Evolutionary conservation across 139 green algal genomes (phyloP).

Genomic region (Chlorella sp.): DNA sequence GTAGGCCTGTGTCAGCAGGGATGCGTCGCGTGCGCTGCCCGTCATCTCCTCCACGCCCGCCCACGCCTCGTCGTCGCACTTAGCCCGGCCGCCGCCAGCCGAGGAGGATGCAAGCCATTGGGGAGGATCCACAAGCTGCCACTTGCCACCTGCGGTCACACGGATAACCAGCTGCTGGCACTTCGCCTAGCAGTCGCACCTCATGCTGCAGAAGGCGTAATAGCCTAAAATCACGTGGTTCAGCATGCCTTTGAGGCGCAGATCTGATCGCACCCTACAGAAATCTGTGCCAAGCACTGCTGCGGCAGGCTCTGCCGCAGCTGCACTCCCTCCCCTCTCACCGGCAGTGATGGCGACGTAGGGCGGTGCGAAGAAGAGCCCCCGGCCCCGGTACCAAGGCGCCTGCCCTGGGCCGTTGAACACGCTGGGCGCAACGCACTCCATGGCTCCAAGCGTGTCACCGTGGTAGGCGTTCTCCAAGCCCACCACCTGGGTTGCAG

Average conservation of each 20-base stretch:
- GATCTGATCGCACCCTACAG: too few species aligned
- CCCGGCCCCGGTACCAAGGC: slow-evolving; percentile 69
- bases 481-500: slow-evolving; percentile 75
- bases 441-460: slow-evolving; percentile 94
- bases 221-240: too few species aligned
- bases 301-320: too few species aligned
- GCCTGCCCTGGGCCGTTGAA: slow-evolving; percentile 63
- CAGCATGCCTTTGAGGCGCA: too few species aligned
- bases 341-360: slow-evolving; percentile 48
- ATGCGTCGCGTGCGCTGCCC: not conserved
- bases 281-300: too few species aligned
- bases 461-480: slow-evolving; percentile 90
- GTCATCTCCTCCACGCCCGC: not conserved
- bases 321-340: too few species aligned
- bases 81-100: too few species aligned
- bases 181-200: too few species aligned
- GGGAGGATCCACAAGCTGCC: not conserved
- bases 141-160: slow-evolving; percentile 7
- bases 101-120: slow-evolving; percentile 1
- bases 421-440: slow-evolving; percentile 58
- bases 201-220: too few species aligned
- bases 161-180: too few species aligned
- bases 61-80: not conserved
- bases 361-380: slow-evolving; percentile 76
- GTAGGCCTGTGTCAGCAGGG: not conserved